These are phyloP conservation scores for Salix viminalis DNA, from an alignment of 345 rosid species.

Conservation along the genomic window DNA sequence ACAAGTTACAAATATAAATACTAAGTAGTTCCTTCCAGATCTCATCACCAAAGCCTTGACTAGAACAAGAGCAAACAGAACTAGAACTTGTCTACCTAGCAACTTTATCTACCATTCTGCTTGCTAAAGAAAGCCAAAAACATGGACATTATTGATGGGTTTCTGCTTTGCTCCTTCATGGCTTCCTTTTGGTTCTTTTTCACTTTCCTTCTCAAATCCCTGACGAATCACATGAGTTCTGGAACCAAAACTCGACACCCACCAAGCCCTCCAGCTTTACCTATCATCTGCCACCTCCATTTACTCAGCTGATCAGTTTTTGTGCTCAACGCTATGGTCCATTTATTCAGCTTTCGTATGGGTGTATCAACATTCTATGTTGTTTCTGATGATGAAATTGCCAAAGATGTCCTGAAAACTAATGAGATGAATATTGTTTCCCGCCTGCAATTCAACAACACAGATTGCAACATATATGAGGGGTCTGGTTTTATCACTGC, in stretches of 20 bases:
- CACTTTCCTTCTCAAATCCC: not conserved
- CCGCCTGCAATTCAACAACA: not conserved
- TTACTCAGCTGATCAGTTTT: conserved; percentile 4
- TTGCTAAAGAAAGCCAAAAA: not conserved
- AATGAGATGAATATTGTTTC: conserved; percentile 5
- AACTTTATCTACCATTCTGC: not conserved
- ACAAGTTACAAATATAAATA: not conserved
- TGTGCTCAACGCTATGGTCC: not conserved
- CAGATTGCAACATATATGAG: not conserved
- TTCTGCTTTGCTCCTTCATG: not conserved
- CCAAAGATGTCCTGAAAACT: conserved; percentile 12
- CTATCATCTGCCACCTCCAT: conserved; percentile 44
- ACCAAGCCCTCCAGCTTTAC: conserved; percentile 39
- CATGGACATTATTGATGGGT: not conserved
- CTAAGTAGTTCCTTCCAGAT: not conserved
- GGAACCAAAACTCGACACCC: conserved; percentile 15
- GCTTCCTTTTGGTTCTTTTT: not conserved
- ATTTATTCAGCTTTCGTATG: not conserved
- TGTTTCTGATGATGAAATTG: conserved; percentile 4
- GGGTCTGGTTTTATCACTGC: not conserved
- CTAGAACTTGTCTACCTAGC: not conserved
- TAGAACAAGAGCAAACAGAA: too few relatives aligned
- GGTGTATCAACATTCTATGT: not conserved
- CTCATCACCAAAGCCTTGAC: not conserved
- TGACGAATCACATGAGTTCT: conserved; percentile 9